A percentile compares a stretch with the other conserved stretches of the same genome.
Conservation (phyloP, 140 eudicot genomes). For the Anethum foeniculum region DNA sequence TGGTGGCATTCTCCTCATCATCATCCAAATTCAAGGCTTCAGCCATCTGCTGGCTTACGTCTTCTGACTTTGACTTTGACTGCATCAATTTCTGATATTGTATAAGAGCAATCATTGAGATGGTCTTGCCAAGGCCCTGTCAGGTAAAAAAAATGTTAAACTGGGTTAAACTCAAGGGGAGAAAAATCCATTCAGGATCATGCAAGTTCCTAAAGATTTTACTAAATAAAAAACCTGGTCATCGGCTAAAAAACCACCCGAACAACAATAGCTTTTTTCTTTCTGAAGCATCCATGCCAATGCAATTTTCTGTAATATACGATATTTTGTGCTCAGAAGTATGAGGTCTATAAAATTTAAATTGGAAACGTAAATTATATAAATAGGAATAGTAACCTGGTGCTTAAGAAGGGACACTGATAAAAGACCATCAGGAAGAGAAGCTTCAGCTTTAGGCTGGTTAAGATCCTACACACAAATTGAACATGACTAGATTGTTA, state of each 20-base stretch:
- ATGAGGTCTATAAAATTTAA: background rate
- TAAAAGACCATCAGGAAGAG: constrained; percentile 58
- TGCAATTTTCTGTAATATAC: constrained; percentile 64
- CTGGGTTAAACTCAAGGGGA: background rate
- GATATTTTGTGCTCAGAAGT: constrained; percentile 7
- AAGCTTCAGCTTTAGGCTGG: constrained; percentile 56
- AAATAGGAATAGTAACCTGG: constrained; percentile 47
- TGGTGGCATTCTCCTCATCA: constrained; percentile 34
- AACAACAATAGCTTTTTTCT: constrained; percentile 54
- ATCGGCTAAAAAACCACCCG: constrained; percentile 92
- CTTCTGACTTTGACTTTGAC: constrained; percentile 42
- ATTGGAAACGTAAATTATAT: background rate
- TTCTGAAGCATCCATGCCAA: constrained; percentile 80
- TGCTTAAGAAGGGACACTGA: constrained; percentile 77
- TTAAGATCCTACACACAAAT: constrained; percentile 57
- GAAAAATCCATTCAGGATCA: constrained; percentile 2
- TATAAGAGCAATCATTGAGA: constrained; percentile 80
- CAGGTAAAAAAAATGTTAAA: constrained; percentile 16
- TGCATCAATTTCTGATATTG: constrained; percentile 40
- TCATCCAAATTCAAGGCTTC: constrained; percentile 76
- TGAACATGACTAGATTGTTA: background rate
- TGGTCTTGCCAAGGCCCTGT: constrained; percentile 92
- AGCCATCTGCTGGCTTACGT: constrained; percentile 15
- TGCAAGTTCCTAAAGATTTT: background rate
- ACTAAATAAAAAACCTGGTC: constrained; percentile 50